Conservation (phyloP, 805 yeast genomes). For the Zygosaccharomyces gambellarensis region DNA sequence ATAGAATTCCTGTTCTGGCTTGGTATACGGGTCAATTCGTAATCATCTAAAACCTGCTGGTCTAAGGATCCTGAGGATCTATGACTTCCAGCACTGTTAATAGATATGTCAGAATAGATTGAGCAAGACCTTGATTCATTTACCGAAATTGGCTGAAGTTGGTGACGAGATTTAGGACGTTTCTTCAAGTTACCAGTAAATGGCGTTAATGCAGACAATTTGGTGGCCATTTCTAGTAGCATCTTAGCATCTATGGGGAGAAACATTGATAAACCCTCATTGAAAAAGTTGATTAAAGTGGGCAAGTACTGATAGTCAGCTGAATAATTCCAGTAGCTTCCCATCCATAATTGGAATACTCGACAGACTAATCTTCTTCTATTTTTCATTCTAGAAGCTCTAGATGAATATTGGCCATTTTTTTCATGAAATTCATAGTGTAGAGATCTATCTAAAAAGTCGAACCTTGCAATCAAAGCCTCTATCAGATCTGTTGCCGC, state of each 20-base stretch:
- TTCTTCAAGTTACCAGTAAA: slow-evolving; percentile 6
- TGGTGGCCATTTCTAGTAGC: slow-evolving; percentile 59
- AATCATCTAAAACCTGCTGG: slow-evolving; percentile 52
- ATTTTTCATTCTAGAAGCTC: slow-evolving; percentile 46
- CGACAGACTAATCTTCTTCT: slow-evolving; percentile 64
- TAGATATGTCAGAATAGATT: slow-evolving; percentile 37
- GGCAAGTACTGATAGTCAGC: slow-evolving; percentile 58
- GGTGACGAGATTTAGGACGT: slow-evolving; percentile 31
- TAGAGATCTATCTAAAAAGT: slow-evolving; percentile 39
- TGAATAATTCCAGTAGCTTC: slow-evolving; percentile 76
- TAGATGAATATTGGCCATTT: slow-evolving; percentile 38
- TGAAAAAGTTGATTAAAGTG: slow-evolving; percentile 70
- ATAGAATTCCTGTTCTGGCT: slow-evolving; percentile 41
- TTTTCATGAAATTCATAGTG: slow-evolving; percentile 33
- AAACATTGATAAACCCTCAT: slow-evolving; percentile 60
- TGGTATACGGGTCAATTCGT: slow-evolving; percentile 43
- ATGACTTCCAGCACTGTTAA: slow-evolving; percentile 19
- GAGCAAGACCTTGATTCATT: slow-evolving; percentile 27
- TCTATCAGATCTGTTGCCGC: slow-evolving; percentile 62
- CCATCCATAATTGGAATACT: slow-evolving; percentile 79
- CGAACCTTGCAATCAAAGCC: slow-evolving; percentile 62
- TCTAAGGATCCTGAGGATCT: slow-evolving; percentile 34
- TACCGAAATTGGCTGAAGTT: slow-evolving; percentile 51
- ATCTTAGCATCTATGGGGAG: slow-evolving; percentile 64
- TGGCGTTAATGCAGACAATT: slow-evolving; percentile 41